A percentile compares a stretch with the other conserved stretches of the same genome.
These are phyloP conservation scores for Grosmannia serpens DNA, from an alignment of 2,329 filamentous ascomycete species.

Conservation along the genomic window DNA sequence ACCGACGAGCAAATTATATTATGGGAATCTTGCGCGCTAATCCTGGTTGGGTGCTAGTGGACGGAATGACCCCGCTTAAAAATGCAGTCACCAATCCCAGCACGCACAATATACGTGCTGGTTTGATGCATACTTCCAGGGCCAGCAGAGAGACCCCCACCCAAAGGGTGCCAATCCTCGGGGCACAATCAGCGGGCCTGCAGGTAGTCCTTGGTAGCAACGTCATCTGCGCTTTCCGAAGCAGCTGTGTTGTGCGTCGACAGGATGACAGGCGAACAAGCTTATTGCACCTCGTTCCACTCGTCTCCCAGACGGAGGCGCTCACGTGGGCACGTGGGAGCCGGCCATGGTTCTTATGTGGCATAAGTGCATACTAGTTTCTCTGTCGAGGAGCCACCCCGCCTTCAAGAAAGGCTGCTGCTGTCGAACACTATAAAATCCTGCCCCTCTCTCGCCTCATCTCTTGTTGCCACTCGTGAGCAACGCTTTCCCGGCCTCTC, in stretches of 20 bases:
- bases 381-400: neutral
- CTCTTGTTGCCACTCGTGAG: neutral
- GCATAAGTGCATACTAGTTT: neutral
- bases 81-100: neutral
- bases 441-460: neutral
- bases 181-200: neutral
- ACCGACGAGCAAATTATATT: neutral
- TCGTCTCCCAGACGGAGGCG: neutral
- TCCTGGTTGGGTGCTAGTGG: neutral
- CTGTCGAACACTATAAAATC: neutral
- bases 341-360: neutral
- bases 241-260: neutral
- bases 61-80: neutral
- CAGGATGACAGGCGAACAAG: neutral
- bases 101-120: neutral
- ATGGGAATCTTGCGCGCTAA: neutral
- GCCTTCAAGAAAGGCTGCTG: neutral
- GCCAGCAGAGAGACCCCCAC: neutral
- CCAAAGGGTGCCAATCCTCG: neutral
- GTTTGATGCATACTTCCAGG: neutral
- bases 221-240: neutral
- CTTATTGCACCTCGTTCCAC: neutral
- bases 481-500: neutral
- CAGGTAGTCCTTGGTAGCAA: neutral
- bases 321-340: neutral